These are phyloP conservation scores for Ceratocystis colombiana DNA, from an alignment of 2,329 filamentous ascomycete genomes.

Conservation along the genomic window DNA sequence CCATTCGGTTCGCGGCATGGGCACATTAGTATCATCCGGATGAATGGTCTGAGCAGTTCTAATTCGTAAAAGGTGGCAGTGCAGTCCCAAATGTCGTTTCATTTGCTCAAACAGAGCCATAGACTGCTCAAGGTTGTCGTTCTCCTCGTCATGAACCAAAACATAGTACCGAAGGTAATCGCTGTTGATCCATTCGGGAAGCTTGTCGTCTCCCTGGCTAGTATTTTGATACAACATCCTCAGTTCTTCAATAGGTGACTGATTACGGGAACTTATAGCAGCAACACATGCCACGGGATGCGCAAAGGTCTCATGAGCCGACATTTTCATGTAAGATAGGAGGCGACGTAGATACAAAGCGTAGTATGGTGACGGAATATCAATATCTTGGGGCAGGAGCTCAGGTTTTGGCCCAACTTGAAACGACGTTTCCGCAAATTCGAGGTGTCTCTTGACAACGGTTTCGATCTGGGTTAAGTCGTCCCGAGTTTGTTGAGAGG, in stretches of 20 bases:
- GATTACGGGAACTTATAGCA: conserved; percentile 82
- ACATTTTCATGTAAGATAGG: conserved; percentile 65
- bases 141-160: conserved; percentile 90
- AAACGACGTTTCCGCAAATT: conserved; percentile 56
- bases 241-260: conserved; percentile 75
- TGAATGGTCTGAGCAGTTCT: conserved; percentile 75
- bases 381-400: conserved; percentile 36
- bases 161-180: conserved; percentile 96
- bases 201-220: conserved; percentile 59
- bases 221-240: conserved; percentile 74
- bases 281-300: conserved; percentile 93
- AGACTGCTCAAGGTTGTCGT: conserved; percentile 81
- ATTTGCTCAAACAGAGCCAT: conserved; percentile 92
- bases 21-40: conserved; percentile 82
- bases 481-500: conserved; percentile 24
- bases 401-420: conserved; percentile 32
- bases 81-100: conserved; percentile 94
- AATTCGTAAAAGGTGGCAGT: conserved; percentile 83
- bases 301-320: conserved; percentile 82
- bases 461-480: conserved; percentile 60
- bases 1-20: conserved; percentile 77
- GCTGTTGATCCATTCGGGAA: conserved; percentile 79
- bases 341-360: conserved; percentile 73
- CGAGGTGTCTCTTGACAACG: conserved; percentile 68
- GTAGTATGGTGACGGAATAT: conserved; percentile 66